A percentile compares a stretch with the other conserved stretches of the same genome.
Evolutionary conservation across 2,329 filamentous ascomycete genomes (phyloP).

Genomic region (Penicillium polonicum): DNA sequence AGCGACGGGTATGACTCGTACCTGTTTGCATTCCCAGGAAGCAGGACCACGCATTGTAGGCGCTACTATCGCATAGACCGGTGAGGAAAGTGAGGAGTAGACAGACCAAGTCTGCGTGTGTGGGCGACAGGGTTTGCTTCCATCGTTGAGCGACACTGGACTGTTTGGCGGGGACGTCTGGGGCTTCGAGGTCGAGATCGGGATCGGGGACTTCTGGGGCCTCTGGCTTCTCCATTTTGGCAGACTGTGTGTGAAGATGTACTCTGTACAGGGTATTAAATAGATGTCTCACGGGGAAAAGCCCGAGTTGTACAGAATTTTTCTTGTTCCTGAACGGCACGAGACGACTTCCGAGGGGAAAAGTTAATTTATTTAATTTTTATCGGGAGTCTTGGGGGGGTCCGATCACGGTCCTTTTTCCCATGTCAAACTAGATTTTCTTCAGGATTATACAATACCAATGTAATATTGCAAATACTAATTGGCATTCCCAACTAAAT

Average conservation of each 20-base stretch:
- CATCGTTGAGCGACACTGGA: conserved; percentile 26
- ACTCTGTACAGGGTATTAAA: neutral
- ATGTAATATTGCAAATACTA: too few relatives aligned
- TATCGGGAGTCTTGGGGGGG: neutral
- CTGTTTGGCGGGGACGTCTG: conserved; percentile 7
- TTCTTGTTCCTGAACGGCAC: conserved; percentile 3
- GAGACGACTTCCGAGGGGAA: conserved; percentile 7
- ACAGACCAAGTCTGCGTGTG: conserved; percentile 40
- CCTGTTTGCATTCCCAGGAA: conserved; percentile 51
- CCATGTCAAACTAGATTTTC: neutral
- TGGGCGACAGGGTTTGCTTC: conserved; percentile 31
- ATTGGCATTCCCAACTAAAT: neutral
- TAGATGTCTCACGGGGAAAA: neutral
- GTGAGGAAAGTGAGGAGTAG: conserved; percentile 43
- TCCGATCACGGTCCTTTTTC: neutral
- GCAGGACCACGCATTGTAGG: conserved; percentile 49
- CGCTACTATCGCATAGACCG: conserved; percentile 46
- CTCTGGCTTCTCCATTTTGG: conserved; percentile 22
- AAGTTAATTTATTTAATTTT: neutral
- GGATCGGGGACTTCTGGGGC: conserved; percentile 1
- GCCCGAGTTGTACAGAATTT: neutral
- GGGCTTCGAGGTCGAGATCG: conserved; percentile 27
- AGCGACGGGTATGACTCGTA: conserved; percentile 22
- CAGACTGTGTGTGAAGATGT: neutral
- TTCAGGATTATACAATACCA: neutral